Base-by-base conservation (phyloP, 768 basidiomycete genomes). In the Rhodotorula paludigena region DNA sequence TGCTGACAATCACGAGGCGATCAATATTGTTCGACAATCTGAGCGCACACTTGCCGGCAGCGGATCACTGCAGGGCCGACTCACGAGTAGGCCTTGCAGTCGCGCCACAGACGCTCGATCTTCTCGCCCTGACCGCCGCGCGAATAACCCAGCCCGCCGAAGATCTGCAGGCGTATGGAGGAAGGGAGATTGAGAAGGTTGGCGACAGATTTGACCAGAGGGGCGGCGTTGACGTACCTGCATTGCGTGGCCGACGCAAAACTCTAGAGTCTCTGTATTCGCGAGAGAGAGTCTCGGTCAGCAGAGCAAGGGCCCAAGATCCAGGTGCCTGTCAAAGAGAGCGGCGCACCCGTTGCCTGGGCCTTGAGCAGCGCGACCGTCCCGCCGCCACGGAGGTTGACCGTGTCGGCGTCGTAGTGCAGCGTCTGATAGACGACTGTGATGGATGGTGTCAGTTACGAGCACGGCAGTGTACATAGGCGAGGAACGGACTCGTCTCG, bases 301-400 rank as follows among this genome's bases (percentile, higher is more conserved):
- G 49, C n/a, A 18, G 25, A 6, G 39, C 5, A 20, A 36, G 25
- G 12, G n/a, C 15, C 12, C 16, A 28, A 23, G 32, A 32, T n/a
- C 32, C 30, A 25, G 16, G 12, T 42, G 20, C 41, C 11, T 11
- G 41, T 42, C 41, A 11, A 42, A 11, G 41, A 61, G 38, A 2
- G 32, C 8, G 32, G 57, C 64, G 52, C n/a, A 54, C 66, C 66
- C 25, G 72, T 70, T 12, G 72, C 38, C 9, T 63, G 61, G 14
- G 72, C 68, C 52, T 73, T 73, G 53, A 73, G 59, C 6, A 73
- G 51, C 1, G 72, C 72, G 41, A 73, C 53, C 28, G 60, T 42
- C 3, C 72, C 72, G 44, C 72, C 72, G 15, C 57, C 65, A 35
- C 72, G 51, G 1, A 66, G 35, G 5, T 38, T 47, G 30, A 69